These are phyloP conservation scores for Dentiscutata heterogama DNA, from an alignment of 371 early-diverging fungal species.

Conservation along the genomic window DNA sequence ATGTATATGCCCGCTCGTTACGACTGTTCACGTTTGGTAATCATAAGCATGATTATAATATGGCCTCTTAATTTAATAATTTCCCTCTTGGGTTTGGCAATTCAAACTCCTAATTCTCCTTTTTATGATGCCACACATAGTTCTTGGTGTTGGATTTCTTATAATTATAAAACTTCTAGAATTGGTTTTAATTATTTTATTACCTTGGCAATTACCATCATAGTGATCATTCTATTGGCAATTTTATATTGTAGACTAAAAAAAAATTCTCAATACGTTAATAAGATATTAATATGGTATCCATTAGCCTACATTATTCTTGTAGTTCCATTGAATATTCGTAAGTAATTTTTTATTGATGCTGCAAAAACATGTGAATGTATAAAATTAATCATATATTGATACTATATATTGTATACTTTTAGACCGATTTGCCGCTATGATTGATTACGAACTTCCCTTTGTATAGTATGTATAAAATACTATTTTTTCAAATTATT, in stretches of 20 bases:
- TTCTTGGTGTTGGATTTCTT: constrained; percentile 43
- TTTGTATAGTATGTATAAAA: background rate
- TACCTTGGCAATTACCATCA: background rate
- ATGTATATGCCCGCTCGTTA: constrained; percentile 6
- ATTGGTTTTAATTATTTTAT: constrained; percentile 35
- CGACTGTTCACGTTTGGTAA: background rate
- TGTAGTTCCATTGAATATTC: constrained; percentile 28
- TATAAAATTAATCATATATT: too few relatives aligned
- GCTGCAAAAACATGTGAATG: too few relatives aligned
- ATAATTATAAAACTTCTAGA: background rate
- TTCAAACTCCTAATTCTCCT: background rate
- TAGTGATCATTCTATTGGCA: constrained; percentile 3
- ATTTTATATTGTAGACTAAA: constrained; percentile 1
- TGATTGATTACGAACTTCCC: too few relatives aligned
- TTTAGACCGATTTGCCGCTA: too few relatives aligned
- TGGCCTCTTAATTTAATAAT: constrained; percentile 30
- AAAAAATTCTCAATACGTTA: background rate
- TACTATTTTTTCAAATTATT: background rate
- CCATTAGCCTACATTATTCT: constrained; percentile 20
- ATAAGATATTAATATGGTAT: constrained; percentile 34
- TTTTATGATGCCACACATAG: constrained; percentile 9
- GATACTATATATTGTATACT: too few relatives aligned
- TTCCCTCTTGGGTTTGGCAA: background rate
- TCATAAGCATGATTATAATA: background rate
- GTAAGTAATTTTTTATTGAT: constrained; percentile 23